A percentile compares a stretch with the other conserved stretches of the same genome.
phyloP scores from a whole-genome alignment of 2,329 filamentous ascomycete species.

The Talaromyces amestolkiae region DNA sequence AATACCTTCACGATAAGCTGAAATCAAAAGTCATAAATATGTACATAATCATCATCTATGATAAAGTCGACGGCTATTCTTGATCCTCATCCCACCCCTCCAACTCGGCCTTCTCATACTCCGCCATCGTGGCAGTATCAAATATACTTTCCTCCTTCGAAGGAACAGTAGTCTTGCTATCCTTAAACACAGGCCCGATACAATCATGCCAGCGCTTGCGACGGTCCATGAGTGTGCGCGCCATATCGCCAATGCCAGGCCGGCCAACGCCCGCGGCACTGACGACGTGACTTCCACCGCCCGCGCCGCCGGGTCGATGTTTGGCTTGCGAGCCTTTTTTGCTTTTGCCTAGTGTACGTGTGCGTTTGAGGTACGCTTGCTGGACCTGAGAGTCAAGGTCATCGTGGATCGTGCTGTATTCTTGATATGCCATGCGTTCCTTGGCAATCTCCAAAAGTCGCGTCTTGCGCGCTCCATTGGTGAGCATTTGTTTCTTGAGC shows the following conservation, averaged over 20 bases:
- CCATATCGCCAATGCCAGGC: slow-evolving; percentile 79
- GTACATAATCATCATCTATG: neutral
- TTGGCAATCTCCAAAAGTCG: slow-evolving; percentile 82
- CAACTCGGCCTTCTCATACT: slow-evolving; percentile 70
- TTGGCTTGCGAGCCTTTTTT: slow-evolving; percentile 75
- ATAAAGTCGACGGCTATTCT: slow-evolving; percentile 47
- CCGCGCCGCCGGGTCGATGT: slow-evolving; percentile 62
- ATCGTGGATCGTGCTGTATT: slow-evolving; percentile 94
- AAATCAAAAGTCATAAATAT: slow-evolving; percentile 4
- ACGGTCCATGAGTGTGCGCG: slow-evolving; percentile 88
- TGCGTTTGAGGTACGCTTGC: slow-evolving; percentile 91
- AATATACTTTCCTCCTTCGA: slow-evolving; percentile 70
- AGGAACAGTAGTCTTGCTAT: slow-evolving; percentile 74
- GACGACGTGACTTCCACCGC: slow-evolving; percentile 63
- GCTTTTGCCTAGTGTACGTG: slow-evolving; percentile 87
- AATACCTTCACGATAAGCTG: neutral
- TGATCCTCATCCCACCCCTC: slow-evolving; percentile 80
- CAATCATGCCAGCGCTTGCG: slow-evolving; percentile 84
- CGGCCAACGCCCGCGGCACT: slow-evolving; percentile 45
- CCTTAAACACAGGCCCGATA: slow-evolving; percentile 86
- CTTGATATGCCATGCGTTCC: slow-evolving; percentile 91
- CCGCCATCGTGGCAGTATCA: slow-evolving; percentile 67
- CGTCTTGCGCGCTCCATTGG: slow-evolving; percentile 88
- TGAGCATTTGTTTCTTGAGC: slow-evolving; percentile 76
- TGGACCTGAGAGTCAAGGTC: slow-evolving; percentile 95